Conservation (phyloP, 805 yeast species). For the Pichia deserticola region DNA sequence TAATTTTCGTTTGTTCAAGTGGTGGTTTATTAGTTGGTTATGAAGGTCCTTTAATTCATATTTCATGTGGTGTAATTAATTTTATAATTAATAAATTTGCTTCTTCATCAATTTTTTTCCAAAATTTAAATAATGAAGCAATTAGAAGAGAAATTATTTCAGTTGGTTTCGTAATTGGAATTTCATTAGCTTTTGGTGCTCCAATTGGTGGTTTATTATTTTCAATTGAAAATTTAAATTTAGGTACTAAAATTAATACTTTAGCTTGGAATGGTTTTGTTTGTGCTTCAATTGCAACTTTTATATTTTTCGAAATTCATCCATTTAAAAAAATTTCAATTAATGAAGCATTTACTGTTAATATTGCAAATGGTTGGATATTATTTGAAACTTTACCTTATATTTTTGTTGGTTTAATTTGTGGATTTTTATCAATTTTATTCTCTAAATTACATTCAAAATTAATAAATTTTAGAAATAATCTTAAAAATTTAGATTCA, state of each 20-base stretch:
- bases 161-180: constrained; percentile 79
- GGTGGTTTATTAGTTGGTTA: constrained; percentile 74
- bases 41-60: constrained; percentile 83
- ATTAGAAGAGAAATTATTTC: constrained; percentile 55
- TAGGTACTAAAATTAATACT: constrained; percentile 53
- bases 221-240: constrained; percentile 60
- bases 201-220: constrained; percentile 87
- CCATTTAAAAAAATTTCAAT: constrained; percentile 40
- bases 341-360: constrained; percentile 48
- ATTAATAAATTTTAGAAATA: constrained; percentile 31
- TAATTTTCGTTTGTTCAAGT: constrained; percentile 60
- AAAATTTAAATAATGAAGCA: constrained; percentile 42
- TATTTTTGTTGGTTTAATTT: constrained; percentile 57
- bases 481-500: background rate
- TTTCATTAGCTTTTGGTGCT: constrained; percentile 76
- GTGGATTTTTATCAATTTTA: constrained; percentile 58
- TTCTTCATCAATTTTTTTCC: constrained; percentile 10
- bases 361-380: constrained; percentile 66
- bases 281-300: constrained; percentile 66
- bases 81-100: constrained; percentile 28
- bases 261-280: constrained; percentile 82
- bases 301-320: constrained; percentile 45
- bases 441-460: constrained; percentile 42
- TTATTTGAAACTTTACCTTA: constrained; percentile 66
- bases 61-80: constrained; percentile 54